Conservation (phyloP, 495 filamentous ascomycete species). For the Tricharina praecox region DNA sequence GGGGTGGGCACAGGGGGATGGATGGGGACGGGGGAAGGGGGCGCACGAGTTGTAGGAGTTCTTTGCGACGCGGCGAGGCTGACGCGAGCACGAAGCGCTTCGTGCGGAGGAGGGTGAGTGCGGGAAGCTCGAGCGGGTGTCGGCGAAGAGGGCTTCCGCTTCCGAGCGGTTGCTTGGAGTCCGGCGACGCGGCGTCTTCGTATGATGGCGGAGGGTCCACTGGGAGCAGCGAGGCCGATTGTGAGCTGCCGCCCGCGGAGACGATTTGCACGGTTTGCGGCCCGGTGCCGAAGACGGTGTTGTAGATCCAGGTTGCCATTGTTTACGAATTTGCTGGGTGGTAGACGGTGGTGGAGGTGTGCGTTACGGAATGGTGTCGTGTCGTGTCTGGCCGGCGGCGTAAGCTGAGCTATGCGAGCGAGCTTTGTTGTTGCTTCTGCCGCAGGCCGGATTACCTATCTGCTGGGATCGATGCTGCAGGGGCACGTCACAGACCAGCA, state of each 20-base stretch:
- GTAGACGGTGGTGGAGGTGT: too few relatives aligned
- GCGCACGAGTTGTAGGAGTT: conserved; percentile 56
- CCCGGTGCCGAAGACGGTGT: conserved; percentile 13
- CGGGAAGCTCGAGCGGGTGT: conserved; percentile 57
- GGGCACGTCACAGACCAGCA: too few relatives aligned
- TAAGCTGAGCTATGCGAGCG: too few relatives aligned
- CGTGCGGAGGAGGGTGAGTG: conserved; percentile 49
- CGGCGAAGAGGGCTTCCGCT: conserved; percentile 27
- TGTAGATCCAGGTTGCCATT: conserved; percentile 19
- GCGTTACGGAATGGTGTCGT: too few relatives aligned
- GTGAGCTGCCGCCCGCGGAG: conserved; percentile 12
- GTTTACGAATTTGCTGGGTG: background rate
- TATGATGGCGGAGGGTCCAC: conserved; percentile 15
- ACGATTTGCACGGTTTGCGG: conserved; percentile 13
- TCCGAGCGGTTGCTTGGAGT: conserved; percentile 1
- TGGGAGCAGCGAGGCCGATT: conserved; percentile 20
- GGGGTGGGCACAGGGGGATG: background rate
- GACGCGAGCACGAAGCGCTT: conserved; percentile 78
- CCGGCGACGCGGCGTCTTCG: conserved; percentile 14
- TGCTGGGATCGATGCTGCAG: too few relatives aligned
- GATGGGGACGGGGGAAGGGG: background rate
- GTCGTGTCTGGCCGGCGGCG: too few relatives aligned
- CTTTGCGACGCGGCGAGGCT: conserved; percentile 63
- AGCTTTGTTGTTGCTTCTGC: too few relatives aligned
- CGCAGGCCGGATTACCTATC: too few relatives aligned